These are phyloP conservation scores for Botrytis deweyae DNA, from an alignment of 2,329 filamentous ascomycete genomes.

Conservation along the genomic window DNA sequence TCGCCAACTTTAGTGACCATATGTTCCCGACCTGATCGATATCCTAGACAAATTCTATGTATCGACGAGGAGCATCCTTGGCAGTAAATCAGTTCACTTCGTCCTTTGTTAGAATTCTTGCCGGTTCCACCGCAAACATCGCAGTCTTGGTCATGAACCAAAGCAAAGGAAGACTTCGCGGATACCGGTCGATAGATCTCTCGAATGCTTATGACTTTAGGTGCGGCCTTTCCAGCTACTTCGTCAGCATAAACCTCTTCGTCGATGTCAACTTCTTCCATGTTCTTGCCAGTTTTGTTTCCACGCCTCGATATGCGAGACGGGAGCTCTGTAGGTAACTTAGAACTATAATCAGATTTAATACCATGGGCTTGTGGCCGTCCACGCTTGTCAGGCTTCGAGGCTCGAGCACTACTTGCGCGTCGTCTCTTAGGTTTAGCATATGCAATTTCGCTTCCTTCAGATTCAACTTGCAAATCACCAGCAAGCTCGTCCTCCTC, in stretches of 20 bases:
- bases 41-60: conserved; percentile 80
- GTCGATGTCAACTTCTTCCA: conserved; percentile 51
- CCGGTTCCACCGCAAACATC: conserved; percentile 64
- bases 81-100: conserved; percentile 68
- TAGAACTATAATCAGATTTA: conserved; percentile 23
- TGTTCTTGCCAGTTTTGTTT: conserved; percentile 39
- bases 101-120: conserved; percentile 57
- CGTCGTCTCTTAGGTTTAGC: conserved; percentile 41
- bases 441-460: conserved; percentile 55
- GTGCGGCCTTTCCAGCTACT: conserved; percentile 45
- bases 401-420: conserved; percentile 8
- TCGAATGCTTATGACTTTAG: conserved; percentile 63
- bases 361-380: conserved; percentile 13
- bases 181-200: conserved; percentile 70
- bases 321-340: conserved; percentile 28
- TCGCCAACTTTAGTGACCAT: conserved; percentile 80
- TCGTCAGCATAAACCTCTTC: conserved; percentile 51
- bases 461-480: conserved; percentile 30
- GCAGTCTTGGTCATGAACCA: conserved; percentile 68
- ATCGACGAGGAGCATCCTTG: conserved; percentile 87
- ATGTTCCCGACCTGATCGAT: conserved; percentile 74
- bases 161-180: conserved; percentile 63
- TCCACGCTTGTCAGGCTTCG: conserved; percentile 23
- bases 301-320: conserved; percentile 41
- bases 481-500: conserved; percentile 33